Base-by-base conservation (phyloP, 495 filamentous ascomycete species). In the Neurospora tetraspora region DNA sequence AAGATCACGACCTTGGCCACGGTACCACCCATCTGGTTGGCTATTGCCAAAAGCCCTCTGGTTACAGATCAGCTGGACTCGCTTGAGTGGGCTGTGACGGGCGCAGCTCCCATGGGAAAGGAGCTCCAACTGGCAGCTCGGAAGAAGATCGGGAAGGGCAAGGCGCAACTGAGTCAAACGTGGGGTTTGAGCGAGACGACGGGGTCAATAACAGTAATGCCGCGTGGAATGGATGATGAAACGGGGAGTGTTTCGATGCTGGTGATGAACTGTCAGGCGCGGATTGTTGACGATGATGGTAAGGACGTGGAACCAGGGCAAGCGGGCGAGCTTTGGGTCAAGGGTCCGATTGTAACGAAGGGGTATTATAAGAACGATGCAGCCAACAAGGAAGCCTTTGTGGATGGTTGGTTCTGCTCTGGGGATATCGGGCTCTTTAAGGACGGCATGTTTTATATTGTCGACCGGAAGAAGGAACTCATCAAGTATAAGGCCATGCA, bases 131-230 rank as follows among this genome's bases (percentile, higher is more conserved):
- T 61, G 9, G 77, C 73, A 10, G 80, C 74, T 10, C 39, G 59
- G 69, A 76, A 70, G 53, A 81, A 79, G 69, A 37, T 86, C 71
- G 74, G 86, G 72, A 73, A 78, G 77, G 74, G 81, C 10, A 73
- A 72, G 76, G 73, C 85, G 79, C 69, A 74, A n/a, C 47, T 83
- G 23, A 88, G 85, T 71, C 92, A 94, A 77, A 90, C 90, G 0
- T 94, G 91, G 89, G 92, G 92, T 0, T 86, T 93, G 83, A 93
- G 90, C 31, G 91, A 93, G 86, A 84, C 83, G 31, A 78, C 78
- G 18, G 81, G 81, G 12, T 70, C 61, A 2, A 75, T 80, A 39
- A 83, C 80, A 1, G 10, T 71, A 3, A 73, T 77, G 18, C 76
- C 77, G 4, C n/a, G 71, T 5, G 77, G 69, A 1, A 59, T 27